Evolutionary conservation across 352 stramenopile genomes (phyloP).

Genomic region (Pythium sp.): DNA sequence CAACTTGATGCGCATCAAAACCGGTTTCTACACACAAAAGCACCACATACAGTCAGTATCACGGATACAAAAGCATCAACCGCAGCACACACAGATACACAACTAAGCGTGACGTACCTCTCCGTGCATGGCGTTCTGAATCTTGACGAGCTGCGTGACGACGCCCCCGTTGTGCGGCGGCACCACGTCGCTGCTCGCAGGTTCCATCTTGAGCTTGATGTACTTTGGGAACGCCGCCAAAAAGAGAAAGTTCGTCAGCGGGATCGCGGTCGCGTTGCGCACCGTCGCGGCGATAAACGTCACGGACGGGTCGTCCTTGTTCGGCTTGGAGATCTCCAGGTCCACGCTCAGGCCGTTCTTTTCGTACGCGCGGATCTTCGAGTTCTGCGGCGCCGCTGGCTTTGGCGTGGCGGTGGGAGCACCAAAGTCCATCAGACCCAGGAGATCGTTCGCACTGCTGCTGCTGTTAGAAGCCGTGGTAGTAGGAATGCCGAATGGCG

Average conservation of each 20-base stretch:
- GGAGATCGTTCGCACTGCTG: constrained; percentile 38
- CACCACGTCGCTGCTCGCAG: constrained; percentile 90
- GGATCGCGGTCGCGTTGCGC: constrained; percentile 85
- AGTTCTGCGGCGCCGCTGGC: constrained; percentile 32
- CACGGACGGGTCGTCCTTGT: constrained; percentile 89
- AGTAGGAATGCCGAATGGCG: constrained; percentile 22
- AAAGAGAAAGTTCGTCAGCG: constrained; percentile 93
- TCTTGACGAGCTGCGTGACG: constrained; percentile 95
- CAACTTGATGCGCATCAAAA: constrained; percentile 84
- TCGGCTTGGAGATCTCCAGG: constrained; percentile 91
- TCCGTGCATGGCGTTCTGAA: constrained; percentile 94
- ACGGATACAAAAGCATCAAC: neutral
- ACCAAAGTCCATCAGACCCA: constrained; percentile 80
- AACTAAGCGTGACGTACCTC: constrained; percentile 41
- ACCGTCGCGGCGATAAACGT: constrained; percentile 92
- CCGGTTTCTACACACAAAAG: constrained; percentile 62
- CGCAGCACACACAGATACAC: neutral
- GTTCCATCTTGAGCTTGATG: constrained; percentile 97
- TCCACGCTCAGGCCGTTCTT: constrained; percentile 95
- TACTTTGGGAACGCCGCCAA: constrained; percentile 96
- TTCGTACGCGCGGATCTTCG: constrained; percentile 90
- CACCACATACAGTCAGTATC: constrained; percentile 6
- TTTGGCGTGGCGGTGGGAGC: constrained; percentile 22
- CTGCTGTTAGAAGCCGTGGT: constrained; percentile 14
- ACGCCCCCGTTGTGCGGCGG: constrained; percentile 71